Evolutionary conservation across 2,329 filamentous ascomycete genomes (phyloP).

Genomic region (Claviceps africana): DNA sequence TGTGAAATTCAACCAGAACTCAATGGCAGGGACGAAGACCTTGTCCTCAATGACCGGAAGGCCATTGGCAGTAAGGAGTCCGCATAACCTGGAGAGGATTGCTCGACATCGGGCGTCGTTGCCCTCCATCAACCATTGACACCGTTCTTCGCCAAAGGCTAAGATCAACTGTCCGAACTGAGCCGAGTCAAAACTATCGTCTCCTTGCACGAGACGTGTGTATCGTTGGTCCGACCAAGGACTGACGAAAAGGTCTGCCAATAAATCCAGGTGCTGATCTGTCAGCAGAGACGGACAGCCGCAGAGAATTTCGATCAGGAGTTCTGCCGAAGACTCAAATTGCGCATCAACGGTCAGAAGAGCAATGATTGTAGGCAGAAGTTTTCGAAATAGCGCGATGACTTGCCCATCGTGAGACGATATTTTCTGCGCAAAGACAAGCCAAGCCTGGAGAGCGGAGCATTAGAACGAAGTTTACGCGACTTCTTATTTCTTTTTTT

Average conservation of each 20-base stretch:
- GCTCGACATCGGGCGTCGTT: conserved; percentile 34
- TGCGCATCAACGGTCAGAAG: conserved; percentile 45
- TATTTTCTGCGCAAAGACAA: conserved; percentile 55
- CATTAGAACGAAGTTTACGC: not conserved
- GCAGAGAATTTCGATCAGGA: conserved; percentile 50
- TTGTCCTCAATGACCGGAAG: conserved; percentile 58
- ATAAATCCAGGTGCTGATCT: conserved; percentile 38
- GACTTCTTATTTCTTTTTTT: too few relatives aligned
- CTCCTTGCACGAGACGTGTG: conserved; percentile 38
- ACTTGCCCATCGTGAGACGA: conserved; percentile 43
- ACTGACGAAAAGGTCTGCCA: conserved; percentile 47
- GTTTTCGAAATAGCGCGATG: conserved; percentile 41
- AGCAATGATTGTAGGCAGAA: conserved; percentile 45
- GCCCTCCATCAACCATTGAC: conserved; percentile 43
- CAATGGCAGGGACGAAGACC: conserved; percentile 58
- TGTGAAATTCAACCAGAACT: conserved; percentile 70
- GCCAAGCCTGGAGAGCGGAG: conserved; percentile 45
- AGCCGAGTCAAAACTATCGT: conserved; percentile 49
- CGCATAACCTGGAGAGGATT: conserved; percentile 45
- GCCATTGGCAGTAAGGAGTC: conserved; percentile 51
- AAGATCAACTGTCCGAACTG: conserved; percentile 54
- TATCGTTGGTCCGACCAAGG: conserved; percentile 45
- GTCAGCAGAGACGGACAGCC: conserved; percentile 52
- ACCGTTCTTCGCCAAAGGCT: conserved; percentile 53
- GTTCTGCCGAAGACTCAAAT: conserved; percentile 46